phyloP scores from a whole-genome alignment of 2,329 filamentous ascomycete genomes.

The Aspergillus sp. region DNA sequence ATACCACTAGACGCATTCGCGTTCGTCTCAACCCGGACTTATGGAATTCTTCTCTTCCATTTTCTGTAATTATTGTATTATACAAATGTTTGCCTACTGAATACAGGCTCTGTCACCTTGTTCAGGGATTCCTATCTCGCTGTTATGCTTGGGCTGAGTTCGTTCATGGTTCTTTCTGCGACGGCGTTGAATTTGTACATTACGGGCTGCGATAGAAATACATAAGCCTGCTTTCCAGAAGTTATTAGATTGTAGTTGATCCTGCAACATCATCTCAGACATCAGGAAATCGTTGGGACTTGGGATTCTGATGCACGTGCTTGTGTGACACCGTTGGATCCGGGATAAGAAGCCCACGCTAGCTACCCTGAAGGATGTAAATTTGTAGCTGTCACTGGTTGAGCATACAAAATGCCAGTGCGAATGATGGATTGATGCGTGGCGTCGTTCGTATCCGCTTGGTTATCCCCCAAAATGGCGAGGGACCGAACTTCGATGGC shows the following conservation, averaged over 20 bases:
- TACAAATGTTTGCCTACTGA: conserved; percentile 13
- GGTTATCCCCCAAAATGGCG: not conserved
- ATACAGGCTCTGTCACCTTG: conserved; percentile 1
- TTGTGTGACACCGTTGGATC: too few species aligned
- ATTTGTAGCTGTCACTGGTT: too few species aligned
- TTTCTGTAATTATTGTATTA: conserved; percentile 19
- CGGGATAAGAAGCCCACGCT: too few species aligned
- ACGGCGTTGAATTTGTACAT: conserved; percentile 24
- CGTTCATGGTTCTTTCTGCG: conserved; percentile 6
- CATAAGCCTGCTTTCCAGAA: not conserved
- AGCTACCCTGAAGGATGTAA: too few species aligned
- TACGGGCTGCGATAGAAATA: conserved; percentile 14
- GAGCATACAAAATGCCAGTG: too few species aligned
- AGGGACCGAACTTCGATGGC: not conserved
- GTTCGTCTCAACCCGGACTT: not conserved
- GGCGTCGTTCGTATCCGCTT: not conserved
- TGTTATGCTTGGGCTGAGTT: not conserved
- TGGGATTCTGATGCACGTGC: not conserved
- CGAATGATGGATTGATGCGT: not conserved
- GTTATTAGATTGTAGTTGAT: not conserved
- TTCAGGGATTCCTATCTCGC: not conserved
- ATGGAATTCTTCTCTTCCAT: not conserved
- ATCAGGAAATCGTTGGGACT: not conserved
- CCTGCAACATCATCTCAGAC: not conserved
- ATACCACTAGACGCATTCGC: conserved; percentile 51